Conservation (phyloP, 768 basidiomycete genomes). For the Astraeus odoratus region DNA sequence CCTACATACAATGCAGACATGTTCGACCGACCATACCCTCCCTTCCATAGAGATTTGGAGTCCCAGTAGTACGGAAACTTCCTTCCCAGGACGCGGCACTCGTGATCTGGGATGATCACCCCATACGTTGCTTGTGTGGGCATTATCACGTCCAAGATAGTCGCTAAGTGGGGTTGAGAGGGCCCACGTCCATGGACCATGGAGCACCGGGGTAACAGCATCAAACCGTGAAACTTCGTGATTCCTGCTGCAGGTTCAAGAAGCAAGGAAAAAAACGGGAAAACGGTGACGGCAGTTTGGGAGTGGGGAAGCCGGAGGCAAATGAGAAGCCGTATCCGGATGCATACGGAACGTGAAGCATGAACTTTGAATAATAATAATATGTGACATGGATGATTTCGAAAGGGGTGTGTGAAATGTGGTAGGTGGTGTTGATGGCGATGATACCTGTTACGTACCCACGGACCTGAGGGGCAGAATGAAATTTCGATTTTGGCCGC, state of each 20-base stretch:
- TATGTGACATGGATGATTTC: neutral
- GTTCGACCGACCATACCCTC: no score
- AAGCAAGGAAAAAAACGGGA: neutral
- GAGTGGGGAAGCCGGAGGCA: neutral
- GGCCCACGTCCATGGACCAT: neutral
- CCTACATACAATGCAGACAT: no score
- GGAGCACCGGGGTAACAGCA: neutral
- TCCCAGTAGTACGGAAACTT: neutral
- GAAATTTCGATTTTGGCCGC: neutral
- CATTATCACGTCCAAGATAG: neutral
- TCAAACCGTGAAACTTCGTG: neutral
- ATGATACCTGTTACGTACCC: neutral
- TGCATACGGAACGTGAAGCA: neutral
- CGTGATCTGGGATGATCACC: neutral
- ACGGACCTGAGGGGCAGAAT: neutral
- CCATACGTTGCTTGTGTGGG: neutral
- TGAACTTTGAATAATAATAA: neutral
- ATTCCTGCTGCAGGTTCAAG: neutral
- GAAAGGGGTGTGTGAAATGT: neutral
- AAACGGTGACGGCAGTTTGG: neutral
- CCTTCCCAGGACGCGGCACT: neutral
- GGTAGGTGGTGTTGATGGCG: neutral
- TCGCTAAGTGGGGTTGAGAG: neutral
- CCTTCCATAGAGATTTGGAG: no score
- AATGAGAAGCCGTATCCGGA: neutral